These are phyloP conservation scores for Vitis rotundifolia DNA, from an alignment of 164 flowering plant species.

Conservation along the genomic window DNA sequence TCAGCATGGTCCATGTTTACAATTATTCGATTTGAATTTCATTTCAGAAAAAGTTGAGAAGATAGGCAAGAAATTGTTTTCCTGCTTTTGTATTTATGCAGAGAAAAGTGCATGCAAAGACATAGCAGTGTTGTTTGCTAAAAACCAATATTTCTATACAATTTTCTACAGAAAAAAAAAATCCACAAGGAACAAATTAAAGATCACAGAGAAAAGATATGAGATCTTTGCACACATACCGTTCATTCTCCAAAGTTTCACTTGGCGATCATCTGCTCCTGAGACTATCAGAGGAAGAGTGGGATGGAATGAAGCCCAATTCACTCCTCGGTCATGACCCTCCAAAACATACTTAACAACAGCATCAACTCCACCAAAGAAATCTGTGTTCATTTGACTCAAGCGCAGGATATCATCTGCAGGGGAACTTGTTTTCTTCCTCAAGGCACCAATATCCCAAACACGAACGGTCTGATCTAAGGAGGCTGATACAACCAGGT, in stretches of 20 bases:
- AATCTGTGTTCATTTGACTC: constrained; percentile 89
- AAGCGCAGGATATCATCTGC: constrained; percentile 81
- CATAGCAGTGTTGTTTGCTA: background rate
- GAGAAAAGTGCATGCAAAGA: background rate
- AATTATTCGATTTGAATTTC: background rate
- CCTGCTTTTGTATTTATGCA: background rate
- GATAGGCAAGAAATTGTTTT: background rate
- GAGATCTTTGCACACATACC: constrained; percentile 39
- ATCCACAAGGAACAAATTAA: constrained; percentile 3
- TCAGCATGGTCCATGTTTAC: background rate
- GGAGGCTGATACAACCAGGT: constrained; percentile 90
- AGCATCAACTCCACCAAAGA: constrained; percentile 95
- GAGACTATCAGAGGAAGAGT: constrained; percentile 62
- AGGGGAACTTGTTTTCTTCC: constrained; percentile 79
- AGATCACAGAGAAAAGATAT: background rate
- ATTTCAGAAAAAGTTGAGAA: background rate
- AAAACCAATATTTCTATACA: background rate
- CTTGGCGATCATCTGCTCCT: constrained; percentile 98
- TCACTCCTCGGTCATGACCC: constrained; percentile 70
- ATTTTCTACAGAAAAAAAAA: background rate
- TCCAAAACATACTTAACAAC: constrained; percentile 89
- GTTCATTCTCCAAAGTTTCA: constrained; percentile 96
- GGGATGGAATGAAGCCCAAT: constrained; percentile 97
- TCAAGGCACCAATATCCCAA: constrained; percentile 91
- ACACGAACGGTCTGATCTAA: constrained; percentile 93